Evolutionary conservation across 371 early-diverging fungal genomes (phyloP), one percentile per base, ranked within the genome.

Genomic region (Mortierella sp.): DNA sequence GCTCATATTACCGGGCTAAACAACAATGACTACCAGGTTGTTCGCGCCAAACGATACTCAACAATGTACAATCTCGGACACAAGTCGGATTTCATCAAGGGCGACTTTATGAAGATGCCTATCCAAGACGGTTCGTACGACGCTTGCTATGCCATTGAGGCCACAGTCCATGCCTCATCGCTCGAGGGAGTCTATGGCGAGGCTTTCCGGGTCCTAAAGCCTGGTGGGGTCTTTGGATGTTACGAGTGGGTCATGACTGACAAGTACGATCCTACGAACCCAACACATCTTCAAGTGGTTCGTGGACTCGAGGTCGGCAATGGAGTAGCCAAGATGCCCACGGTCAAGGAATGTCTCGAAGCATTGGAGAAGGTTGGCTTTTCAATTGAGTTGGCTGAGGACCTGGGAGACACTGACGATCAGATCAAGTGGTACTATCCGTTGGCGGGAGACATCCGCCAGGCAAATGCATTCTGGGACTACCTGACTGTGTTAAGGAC

Each of bases 211-310:
- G 91, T 94, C 13, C 76, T 97, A 55, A 96, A 95, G 83, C 96
- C 97, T 37, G 96, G 97, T 34, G 92, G 91, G 41, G 80, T 81
- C 54, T 95, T 95, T 85, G 94, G 94, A 31, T 87, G 91, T 71
- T 96, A 96, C 82, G 96, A 96, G 83, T 96, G 96, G 96, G 88
- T 91, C 69, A 87, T 92, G 74, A 95, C 96, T n/a, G 94, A 92
- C 43, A 85, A 85, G 50, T 96, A 88, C 67, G 91, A 97, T 77
- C 87, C 87, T 46, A 79, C 55, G 40, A 90, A 95, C 74, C 81
- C 89, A 34, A 82, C 82, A 24, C 96, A 95, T 68, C 84, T 81
- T 45, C 84, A 85, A 49, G 88, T 96, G 60, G 89, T 91, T 58
- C 90, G 89, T 58, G 92, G 90, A 41, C 87, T 97, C 57, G 96